Percentiles rank a stretch among this genome's conserved stretches.
phyloP scores from a whole-genome alignment of 257 asterid species.

The Verbena officinalis region DNA sequence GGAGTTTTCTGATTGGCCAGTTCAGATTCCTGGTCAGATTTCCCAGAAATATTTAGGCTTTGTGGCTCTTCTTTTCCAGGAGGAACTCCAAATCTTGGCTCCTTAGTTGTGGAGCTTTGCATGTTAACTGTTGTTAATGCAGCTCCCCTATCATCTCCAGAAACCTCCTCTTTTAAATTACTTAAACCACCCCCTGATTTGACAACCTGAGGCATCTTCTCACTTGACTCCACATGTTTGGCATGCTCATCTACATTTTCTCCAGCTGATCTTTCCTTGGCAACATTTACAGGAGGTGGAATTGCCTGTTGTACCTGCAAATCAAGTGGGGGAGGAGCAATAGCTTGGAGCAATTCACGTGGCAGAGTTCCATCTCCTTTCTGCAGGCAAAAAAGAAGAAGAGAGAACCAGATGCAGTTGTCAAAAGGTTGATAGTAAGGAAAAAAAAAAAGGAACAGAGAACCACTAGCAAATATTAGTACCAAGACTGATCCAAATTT shows the following conservation, averaged over 20 bases:
- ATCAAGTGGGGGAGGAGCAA: constrained; percentile 86
- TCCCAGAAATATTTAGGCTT: constrained; percentile 45
- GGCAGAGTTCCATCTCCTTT: constrained; percentile 95
- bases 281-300: constrained; percentile 48
- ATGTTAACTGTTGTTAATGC: constrained; percentile 39
- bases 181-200: constrained; percentile 46
- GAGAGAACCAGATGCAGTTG: not conserved
- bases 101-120: constrained; percentile 54
- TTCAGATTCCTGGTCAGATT: constrained; percentile 68
- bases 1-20: constrained; percentile 50
- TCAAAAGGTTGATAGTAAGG: constrained; percentile 16
- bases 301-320: constrained; percentile 54
- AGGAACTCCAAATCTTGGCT: constrained; percentile 53
- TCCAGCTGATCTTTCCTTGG: constrained; percentile 59
- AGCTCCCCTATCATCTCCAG: constrained; percentile 54
- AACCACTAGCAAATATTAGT: constrained; percentile 16
- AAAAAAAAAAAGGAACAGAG: not conserved
- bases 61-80: constrained; percentile 76
- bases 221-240: constrained; percentile 50
- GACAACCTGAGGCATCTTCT: constrained; percentile 56
- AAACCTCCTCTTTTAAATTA: constrained; percentile 53
- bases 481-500: constrained; percentile 24
- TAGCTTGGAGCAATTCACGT: constrained; percentile 87
- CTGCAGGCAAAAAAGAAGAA: constrained; percentile 49
- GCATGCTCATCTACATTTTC: constrained; percentile 56